Evolutionary conservation across 2,329 filamentous ascomycete species (phyloP), one percentile per base, ranked within the genome.

Genomic region (Alternaria novae-zelandiae): DNA sequence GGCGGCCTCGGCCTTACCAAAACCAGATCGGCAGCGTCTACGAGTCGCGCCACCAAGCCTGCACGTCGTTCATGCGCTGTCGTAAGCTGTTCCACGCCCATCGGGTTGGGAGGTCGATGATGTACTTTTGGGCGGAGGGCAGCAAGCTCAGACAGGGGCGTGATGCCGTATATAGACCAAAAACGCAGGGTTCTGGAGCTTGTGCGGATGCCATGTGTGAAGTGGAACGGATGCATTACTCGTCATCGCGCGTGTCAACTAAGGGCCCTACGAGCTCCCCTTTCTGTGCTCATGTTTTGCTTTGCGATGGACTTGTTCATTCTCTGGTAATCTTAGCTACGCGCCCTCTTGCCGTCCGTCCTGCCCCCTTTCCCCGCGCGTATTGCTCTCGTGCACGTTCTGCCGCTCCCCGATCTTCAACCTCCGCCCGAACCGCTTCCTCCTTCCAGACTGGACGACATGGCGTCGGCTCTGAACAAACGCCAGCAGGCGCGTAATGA

Each of bases 401-500:
- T 66, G 66, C 66, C 70, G 59, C 54, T 64, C 70, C 66, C 63
- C 65, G 53, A 64, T 61, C 57, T n/a, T 60, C 60, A 53, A 59
- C 50, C 61, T 32, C 63, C 63, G 65, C 64, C 65, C 68, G 66
- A 71, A 62, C 68, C 59, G 63, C 67, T 58, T 63, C 59, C 63
- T 69, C 62, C 53, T 57, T 58, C 45, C 59, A 63, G 73, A 61
- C 45, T 59, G 61, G 73, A 61, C 46, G 56, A 57, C 66, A 96
- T 94, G 92, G 87, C 92, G 60, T 86, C 87, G 59, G 86, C 89
- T 47, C 85, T 96, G 80, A 97, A 90, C 86, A 99, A 98, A 87
- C 93, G 96, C 82, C 93, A 97, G 84, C 95, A 97, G 86, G 93
- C 92, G 85, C 94, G 96, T 82, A 97, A 99, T 82, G 96, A 99